Evolutionary conservation across 1,284 basidiomycete genomes (phyloP).

Genomic region (Cryptococcus sp.): DNA sequence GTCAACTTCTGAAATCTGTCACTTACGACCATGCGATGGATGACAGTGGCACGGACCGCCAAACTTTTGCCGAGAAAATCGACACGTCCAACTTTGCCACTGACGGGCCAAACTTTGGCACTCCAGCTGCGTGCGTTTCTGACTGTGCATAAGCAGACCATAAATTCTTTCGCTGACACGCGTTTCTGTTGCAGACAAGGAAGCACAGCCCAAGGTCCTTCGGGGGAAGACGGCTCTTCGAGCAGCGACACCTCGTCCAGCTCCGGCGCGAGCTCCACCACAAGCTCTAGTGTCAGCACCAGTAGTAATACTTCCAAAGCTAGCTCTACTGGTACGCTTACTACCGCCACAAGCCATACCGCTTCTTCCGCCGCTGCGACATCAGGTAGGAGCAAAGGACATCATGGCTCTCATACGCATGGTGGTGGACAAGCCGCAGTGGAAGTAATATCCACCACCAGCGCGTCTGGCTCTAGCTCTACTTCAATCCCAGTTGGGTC

Average conservation of each 20-base stretch:
- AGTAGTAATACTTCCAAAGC: background rate
- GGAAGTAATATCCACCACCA: background rate
- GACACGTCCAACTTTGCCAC: conserved; percentile 11
- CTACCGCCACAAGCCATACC: background rate
- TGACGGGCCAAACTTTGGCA: conserved; percentile 16
- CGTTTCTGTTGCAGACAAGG: background rate
- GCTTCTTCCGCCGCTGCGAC: background rate
- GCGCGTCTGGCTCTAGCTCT: background rate
- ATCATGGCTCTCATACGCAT: background rate
- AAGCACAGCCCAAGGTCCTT: background rate
- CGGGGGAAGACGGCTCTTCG: background rate
- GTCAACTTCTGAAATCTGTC: background rate
- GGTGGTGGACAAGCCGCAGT: background rate
- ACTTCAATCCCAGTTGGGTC: background rate
- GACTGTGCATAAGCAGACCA: background rate
- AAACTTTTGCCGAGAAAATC: conserved; percentile 20
- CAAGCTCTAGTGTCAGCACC: background rate
- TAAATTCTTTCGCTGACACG: background rate
- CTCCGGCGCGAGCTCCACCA: background rate
- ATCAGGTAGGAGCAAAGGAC: background rate
- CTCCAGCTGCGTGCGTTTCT: conserved; percentile 10
- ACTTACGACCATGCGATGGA: background rate
- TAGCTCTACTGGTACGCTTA: background rate
- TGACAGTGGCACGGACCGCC: conserved; percentile 18
- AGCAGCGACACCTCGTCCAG: background rate